Conservation (phyloP, 805 yeast genomes). For the Cyberlindnera xishuangbannaensis region DNA sequence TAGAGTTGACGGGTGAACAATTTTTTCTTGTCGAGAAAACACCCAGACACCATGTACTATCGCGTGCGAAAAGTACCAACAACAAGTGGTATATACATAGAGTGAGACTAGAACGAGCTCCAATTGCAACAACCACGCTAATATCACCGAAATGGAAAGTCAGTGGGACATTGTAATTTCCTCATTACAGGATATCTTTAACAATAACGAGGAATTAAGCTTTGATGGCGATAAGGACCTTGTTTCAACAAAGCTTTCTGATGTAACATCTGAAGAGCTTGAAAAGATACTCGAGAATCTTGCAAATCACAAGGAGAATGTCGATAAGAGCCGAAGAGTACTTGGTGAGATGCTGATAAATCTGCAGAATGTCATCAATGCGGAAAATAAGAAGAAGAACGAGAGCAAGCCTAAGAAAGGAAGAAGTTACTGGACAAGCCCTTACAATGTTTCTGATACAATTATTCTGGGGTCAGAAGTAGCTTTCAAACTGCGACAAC, state of each 20-base stretch:
- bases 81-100: no score
- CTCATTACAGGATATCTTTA: constrained; percentile 63
- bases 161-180: constrained; percentile 66
- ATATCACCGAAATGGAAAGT: constrained; percentile 49
- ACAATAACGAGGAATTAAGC: constrained; percentile 48
- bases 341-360: constrained; percentile 39
- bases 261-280: constrained; percentile 34
- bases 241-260: constrained; percentile 27
- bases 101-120: no score
- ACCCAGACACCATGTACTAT: constrained; percentile 1
- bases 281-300: constrained; percentile 35
- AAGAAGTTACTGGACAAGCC: constrained; percentile 37
- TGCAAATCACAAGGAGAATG: constrained; percentile 49
- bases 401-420: constrained; percentile 24
- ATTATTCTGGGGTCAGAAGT: constrained; percentile 71
- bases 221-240: constrained; percentile 38
- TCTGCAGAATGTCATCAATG: constrained; percentile 37
- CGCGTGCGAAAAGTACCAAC: no score
- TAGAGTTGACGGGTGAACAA: constrained; percentile 2
- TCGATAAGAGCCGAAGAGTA: constrained; percentile 44
- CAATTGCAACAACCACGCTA: no score
- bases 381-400: constrained; percentile 22
- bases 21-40: constrained; percentile 2
- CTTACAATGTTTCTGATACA: constrained; percentile 54
- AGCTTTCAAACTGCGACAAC: constrained; percentile 70